These are phyloP conservation scores for Phragmites australis DNA, from an alignment of 176 grass and related monocot species.

Conservation along the genomic window DNA sequence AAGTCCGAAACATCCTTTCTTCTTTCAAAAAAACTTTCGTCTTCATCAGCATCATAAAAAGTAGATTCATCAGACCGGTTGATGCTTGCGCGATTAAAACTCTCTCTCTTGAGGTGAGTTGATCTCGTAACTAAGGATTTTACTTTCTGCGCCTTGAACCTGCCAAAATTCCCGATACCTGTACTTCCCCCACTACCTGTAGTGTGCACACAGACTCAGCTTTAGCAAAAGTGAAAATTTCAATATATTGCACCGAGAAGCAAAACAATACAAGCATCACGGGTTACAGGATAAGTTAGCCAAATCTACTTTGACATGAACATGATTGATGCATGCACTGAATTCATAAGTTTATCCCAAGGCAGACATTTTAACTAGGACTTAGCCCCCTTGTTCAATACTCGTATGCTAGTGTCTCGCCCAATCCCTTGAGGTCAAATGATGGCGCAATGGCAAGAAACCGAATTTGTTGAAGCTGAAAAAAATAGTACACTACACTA, in stretches of 20 bases:
- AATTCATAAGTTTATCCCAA: not conserved
- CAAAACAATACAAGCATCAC: not conserved
- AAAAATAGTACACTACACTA: not conserved
- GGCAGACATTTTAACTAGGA: not conserved
- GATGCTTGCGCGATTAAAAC: not conserved
- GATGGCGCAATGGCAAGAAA: not conserved
- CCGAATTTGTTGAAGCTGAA: not conserved
- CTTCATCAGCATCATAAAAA: constrained; percentile 14
- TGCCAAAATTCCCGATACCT: constrained; percentile 51
- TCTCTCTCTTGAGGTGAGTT: constrained; percentile 38
- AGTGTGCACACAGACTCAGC: constrained; percentile 22
- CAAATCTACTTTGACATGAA: not conserved
- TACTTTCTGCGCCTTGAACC: constrained; percentile 71
- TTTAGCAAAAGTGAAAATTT: not conserved
- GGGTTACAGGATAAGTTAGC: not conserved
- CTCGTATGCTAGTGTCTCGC: too few relatives aligned
- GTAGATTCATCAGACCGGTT: not conserved
- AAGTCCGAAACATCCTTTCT: not conserved
- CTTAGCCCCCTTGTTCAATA: not conserved
- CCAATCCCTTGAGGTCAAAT: not conserved
- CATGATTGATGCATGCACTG: not conserved
- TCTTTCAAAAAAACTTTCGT: constrained; percentile 10
- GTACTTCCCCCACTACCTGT: constrained; percentile 27
- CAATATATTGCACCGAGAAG: not conserved
- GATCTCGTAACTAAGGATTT: constrained; percentile 54